A percentile compares a stretch with the other conserved stretches of the same genome.
Conservation (phyloP, 2,329 filamentous ascomycete genomes). For the Ophiosphaerella korrae region DNA sequence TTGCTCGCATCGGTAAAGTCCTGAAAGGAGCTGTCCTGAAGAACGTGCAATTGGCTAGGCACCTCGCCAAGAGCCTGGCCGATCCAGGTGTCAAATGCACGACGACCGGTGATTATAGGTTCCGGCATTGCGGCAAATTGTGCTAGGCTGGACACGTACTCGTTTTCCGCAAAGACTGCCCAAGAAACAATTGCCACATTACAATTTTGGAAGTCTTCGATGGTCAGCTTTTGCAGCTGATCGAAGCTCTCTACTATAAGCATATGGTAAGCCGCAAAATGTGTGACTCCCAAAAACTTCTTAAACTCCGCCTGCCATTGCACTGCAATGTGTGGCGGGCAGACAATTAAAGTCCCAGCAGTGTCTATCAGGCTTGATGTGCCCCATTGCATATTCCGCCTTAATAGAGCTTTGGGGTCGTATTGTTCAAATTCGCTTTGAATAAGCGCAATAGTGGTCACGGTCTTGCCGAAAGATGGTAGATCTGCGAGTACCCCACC, state of each 20-base stretch:
- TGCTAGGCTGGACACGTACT: constrained; percentile 58
- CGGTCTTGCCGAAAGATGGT: constrained; percentile 71
- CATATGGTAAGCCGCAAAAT: constrained; percentile 47
- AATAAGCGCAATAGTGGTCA: constrained; percentile 63
- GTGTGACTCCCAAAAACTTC: constrained; percentile 53
- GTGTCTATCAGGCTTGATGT: constrained; percentile 47
- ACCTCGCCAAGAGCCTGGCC: constrained; percentile 50
- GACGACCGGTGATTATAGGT: constrained; percentile 44
- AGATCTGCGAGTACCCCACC: constrained; percentile 69
- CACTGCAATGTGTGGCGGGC: constrained; percentile 58
- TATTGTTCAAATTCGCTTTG: constrained; percentile 49
- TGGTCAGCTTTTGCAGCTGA: constrained; percentile 49
- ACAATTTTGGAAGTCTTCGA: constrained; percentile 54
- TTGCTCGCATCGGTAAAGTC: constrained; percentile 36
- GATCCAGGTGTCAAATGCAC: constrained; percentile 62
- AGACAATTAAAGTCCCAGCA: constrained; percentile 65
- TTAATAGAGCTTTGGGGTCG: constrained; percentile 12
- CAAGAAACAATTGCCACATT: constrained; percentile 63
- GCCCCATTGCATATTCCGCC: constrained; percentile 10
- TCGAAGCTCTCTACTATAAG: constrained; percentile 49
- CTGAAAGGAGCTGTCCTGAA: constrained; percentile 37
- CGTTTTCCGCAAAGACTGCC: constrained; percentile 52
- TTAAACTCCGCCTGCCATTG: constrained; percentile 65
- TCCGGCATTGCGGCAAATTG: constrained; percentile 56
- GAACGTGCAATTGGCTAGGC: constrained; percentile 47